Evolutionary conservation across 441 rosid genomes (phyloP).

Genomic region (Populus trichocarpa): DNA sequence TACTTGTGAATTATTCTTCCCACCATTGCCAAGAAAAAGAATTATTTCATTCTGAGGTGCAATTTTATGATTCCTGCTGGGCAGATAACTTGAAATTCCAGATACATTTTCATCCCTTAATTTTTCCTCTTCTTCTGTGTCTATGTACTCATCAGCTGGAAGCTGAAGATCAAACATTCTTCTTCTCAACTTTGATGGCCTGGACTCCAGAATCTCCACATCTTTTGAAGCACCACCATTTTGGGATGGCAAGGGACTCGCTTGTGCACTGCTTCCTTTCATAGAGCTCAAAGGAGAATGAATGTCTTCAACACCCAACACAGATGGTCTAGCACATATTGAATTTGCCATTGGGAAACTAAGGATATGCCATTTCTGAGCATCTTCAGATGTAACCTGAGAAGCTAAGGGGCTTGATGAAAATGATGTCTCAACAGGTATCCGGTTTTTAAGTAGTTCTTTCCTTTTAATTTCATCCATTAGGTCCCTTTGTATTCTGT

Average conservation of each 20-base stretch:
- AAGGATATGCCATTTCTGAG: conserved; percentile 54
- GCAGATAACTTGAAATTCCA: conserved; percentile 41
- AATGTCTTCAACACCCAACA: conserved; percentile 55
- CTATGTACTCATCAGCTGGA: conserved; percentile 84
- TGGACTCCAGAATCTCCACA: conserved; percentile 51
- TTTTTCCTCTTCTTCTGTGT: conserved; percentile 60
- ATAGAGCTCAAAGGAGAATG: conserved; percentile 66
- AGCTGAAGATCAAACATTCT: conserved; percentile 91
- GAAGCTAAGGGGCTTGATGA: conserved; percentile 62
- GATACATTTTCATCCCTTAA: conserved; percentile 39
- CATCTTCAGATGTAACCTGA: conserved; percentile 64
- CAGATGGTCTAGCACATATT: conserved; percentile 48
- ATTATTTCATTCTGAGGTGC: conserved; percentile 33
- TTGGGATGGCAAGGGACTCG: conserved; percentile 51
- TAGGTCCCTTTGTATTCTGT: conserved; percentile 67
- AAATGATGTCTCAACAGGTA: conserved; percentile 48
- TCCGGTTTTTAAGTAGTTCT: conserved; percentile 38
- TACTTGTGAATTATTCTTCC: conserved; percentile 39
- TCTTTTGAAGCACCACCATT: conserved; percentile 60
- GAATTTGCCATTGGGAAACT: conserved; percentile 55
- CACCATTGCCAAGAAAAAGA: conserved; percentile 30
- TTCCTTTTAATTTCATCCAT: conserved; percentile 62
- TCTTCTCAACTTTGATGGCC: conserved; percentile 67
- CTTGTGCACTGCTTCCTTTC: conserved; percentile 57
- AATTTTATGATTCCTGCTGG: conserved; percentile 39